Percentiles rank a stretch among this genome's conserved stretches.
Evolutionary conservation across 495 filamentous ascomycete genomes (phyloP).

Genomic region (Penicillium cinerascens): DNA sequence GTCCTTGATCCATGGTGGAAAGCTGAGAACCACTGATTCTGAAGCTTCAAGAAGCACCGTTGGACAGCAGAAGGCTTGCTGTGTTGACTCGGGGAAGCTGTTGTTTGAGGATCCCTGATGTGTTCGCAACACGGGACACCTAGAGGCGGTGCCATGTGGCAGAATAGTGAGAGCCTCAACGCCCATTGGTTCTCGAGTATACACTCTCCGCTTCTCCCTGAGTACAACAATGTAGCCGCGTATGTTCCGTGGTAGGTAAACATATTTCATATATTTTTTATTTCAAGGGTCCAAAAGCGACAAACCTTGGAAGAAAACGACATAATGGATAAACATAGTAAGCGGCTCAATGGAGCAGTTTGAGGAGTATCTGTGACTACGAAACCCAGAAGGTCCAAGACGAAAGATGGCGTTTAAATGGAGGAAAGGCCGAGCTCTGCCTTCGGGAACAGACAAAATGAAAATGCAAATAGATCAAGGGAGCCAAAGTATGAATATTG

Average conservation of each 20-base stretch:
- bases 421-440: too few species aligned
- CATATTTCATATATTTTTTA: too few species aligned
- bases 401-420: too few species aligned
- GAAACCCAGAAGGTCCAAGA: too few species aligned
- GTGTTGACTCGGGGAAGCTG: neutral
- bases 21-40: slow-evolving; percentile 5
- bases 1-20: slow-evolving; percentile 42
- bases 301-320: too few species aligned
- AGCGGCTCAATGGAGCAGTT: too few species aligned
- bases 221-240: neutral
- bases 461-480: too few species aligned
- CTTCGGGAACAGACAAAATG: too few species aligned
- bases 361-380: too few species aligned
- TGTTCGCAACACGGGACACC: slow-evolving; percentile 25
- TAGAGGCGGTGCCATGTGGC: slow-evolving; percentile 27
- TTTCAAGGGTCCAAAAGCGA: too few species aligned
- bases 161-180: slow-evolving; percentile 23
- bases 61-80: neutral
- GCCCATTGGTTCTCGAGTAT: slow-evolving; percentile 3
- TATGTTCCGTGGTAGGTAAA: neutral
- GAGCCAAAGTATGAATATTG: too few species aligned
- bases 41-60: slow-evolving; percentile 2
- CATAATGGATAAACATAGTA: too few species aligned
- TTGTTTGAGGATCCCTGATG: slow-evolving; percentile 14
- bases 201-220: neutral